These are phyloP conservation scores for Eutrema heterophyllum DNA, from an alignment of 345 rosid genomes.

Conservation along the genomic window DNA sequence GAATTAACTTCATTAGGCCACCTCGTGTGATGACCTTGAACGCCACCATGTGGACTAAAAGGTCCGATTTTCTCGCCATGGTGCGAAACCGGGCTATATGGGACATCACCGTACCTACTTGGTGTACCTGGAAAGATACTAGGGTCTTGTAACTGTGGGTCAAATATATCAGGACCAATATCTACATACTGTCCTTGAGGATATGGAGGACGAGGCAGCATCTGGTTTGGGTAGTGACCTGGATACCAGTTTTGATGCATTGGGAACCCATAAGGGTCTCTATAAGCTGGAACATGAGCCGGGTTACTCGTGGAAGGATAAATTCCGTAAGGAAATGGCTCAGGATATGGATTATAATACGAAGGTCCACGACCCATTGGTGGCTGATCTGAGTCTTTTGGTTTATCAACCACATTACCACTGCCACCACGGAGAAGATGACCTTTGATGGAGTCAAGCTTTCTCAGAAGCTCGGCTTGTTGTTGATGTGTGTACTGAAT, in stretches of 20 bases:
- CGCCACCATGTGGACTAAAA: constrained; percentile 22
- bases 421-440: constrained; percentile 20
- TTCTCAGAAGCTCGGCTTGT: constrained; percentile 28
- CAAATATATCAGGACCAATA: constrained; percentile 29
- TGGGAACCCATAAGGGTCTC: constrained; percentile 16
- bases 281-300: constrained; percentile 38
- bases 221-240: constrained; percentile 5
- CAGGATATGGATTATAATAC: constrained; percentile 42
- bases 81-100: constrained; percentile 4
- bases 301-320: constrained; percentile 43
- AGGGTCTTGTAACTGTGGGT: constrained; percentile 25
- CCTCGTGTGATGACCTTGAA: constrained; percentile 29
- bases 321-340: constrained; percentile 38
- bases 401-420: background rate
- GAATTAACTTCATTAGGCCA: constrained; percentile 34
- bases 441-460: constrained; percentile 25
- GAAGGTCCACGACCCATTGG: constrained; percentile 33
- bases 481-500: constrained; percentile 20
- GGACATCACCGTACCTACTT: constrained; percentile 16
- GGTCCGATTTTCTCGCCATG: constrained; percentile 3
- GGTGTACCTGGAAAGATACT: constrained; percentile 28
- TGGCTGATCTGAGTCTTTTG: background rate
- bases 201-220: constrained; percentile 25
- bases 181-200: constrained; percentile 27
- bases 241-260: constrained; percentile 19